A percentile compares a stretch with the other conserved stretches of the same genome.
These are phyloP conservation scores for Craterostigma plantagineum DNA, from an alignment of 257 asterid genomes.

Conservation along the genomic window DNA sequence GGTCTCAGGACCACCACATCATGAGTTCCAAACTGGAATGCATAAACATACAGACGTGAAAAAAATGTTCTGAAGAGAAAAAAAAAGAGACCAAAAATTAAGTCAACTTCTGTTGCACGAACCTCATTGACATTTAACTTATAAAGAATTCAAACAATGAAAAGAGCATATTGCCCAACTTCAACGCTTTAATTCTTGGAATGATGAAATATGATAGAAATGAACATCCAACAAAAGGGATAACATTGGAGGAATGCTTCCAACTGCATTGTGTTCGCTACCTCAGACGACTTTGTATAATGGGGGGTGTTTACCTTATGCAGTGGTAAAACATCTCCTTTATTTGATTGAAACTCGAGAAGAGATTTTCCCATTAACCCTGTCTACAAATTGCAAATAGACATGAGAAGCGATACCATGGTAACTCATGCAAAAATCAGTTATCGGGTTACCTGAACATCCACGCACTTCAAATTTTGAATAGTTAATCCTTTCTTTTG, in stretches of 20 bases:
- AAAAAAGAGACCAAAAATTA: too few species aligned
- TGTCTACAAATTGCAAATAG: conserved; percentile 36
- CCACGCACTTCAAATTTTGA: conserved; percentile 83
- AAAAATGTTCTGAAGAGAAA: too few species aligned
- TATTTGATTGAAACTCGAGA: conserved; percentile 79
- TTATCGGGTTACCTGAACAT: conserved; percentile 49
- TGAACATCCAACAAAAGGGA: too few species aligned
- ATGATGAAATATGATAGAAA: too few species aligned
- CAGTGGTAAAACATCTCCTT: conserved; percentile 89
- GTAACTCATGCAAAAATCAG: not conserved
- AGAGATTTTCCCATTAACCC: conserved; percentile 88
- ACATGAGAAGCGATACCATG: conserved; percentile 1
- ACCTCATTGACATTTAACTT: too few species aligned
- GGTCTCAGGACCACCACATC: conserved; percentile 80
- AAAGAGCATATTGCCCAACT: too few species aligned
- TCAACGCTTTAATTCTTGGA: too few species aligned
- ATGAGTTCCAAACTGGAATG: conserved; percentile 72
- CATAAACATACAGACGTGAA: conserved; percentile 2
- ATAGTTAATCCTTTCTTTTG: conserved; percentile 83
- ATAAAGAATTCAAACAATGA: too few species aligned
- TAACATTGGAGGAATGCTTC: too few species aligned
- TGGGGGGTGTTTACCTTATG: conserved; percentile 44
- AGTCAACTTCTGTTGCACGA: too few species aligned
- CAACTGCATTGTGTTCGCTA: too few species aligned
- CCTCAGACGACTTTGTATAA: not conserved